Evolutionary conservation across 78 protist genomes (phyloP).

Genomic region (Guillardia theta): DNA sequence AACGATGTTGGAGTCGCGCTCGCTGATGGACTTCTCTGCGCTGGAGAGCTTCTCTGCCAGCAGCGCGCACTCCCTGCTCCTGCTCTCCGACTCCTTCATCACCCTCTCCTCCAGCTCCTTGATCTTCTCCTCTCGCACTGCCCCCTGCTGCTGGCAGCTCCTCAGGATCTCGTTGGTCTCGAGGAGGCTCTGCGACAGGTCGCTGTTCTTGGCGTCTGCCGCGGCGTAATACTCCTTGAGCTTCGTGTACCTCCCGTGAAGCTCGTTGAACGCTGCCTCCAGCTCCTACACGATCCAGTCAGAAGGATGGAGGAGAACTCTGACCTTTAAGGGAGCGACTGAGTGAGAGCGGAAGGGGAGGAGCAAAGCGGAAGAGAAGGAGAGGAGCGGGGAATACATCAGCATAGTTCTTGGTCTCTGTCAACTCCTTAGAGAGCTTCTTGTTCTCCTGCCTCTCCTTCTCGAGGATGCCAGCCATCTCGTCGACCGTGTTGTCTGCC

Average conservation of each 20-base stretch:
- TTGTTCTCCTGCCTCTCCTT: not conserved
- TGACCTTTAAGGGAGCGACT: not conserved
- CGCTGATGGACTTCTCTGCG: not conserved
- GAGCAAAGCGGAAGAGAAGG: not conserved
- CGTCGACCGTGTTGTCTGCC: not conserved
- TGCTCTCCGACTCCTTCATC: not conserved
- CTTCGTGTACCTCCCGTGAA: conserved; percentile 2
- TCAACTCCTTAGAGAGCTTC: not conserved
- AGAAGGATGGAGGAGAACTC: not conserved
- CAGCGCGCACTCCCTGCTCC: not conserved
- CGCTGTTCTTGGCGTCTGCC: not conserved
- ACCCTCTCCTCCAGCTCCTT: not conserved
- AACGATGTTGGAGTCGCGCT: not conserved
- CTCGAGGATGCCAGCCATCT: not conserved
- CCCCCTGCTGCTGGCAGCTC: not conserved
- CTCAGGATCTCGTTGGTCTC: not conserved
- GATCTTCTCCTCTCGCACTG: not conserved
- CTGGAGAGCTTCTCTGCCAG: not conserved
- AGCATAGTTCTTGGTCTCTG: not conserved
- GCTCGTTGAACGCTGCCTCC: conserved; percentile 12
- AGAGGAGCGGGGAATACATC: not conserved
- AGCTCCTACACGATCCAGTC: not conserved
- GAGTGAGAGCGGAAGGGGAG: not conserved
- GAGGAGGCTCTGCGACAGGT: not conserved
- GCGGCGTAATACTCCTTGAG: conserved; percentile 11